Base-by-base conservation (phyloP, 2,329 filamentous ascomycete genomes). In the Aureobasidium sp. region DNA sequence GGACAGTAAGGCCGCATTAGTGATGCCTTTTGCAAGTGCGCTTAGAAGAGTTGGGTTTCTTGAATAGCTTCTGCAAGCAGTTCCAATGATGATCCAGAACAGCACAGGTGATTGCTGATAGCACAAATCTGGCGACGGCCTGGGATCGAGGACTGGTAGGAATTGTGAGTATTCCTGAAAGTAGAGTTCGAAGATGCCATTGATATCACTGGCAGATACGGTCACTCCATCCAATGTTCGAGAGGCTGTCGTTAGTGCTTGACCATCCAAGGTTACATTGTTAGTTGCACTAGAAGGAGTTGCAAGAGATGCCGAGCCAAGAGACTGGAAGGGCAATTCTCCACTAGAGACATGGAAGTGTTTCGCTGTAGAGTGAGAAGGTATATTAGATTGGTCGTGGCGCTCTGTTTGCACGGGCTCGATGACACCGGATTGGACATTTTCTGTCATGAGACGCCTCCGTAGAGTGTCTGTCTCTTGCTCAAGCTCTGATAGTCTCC, bases 381-480 rank as follows among this genome's bases (percentile, higher is more conserved):
- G 40, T 29, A 12, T 19, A 29, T 15, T 37, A 27, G 27, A 27
- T 9, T 42, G 22, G 37, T 57, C 42, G 31, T 29, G 24, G 19
- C 29, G 39, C 27, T 35, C 39, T 57, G 53, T 24, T 33, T 33
- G 37, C 27, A 27, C 15, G 24, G 39, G 17, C 24, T 45, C 40
- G n/a, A 27, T 35, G n/a, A 22, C 19, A 5, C 15, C 8, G 17
- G 40, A 24, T 24, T 35, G 39, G 17, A 15, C 24, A 8, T 47
- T 29, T 35, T 57, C 53, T 33, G 53, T 57, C 53, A 57, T 47
- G 5, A 57, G 53, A 31, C 53, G 53, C 22, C 37, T 57, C 5
- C 53, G 53, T 22, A 57, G 31, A 15, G 53, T 45, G 40, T 57
- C 53, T 57, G 53, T 57, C 29, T 57, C 53, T 14, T 47, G 17